These are phyloP conservation scores for Catunica adiposa DNA, from an alignment of 2,329 filamentous ascomycete genomes.

Conservation along the genomic window DNA sequence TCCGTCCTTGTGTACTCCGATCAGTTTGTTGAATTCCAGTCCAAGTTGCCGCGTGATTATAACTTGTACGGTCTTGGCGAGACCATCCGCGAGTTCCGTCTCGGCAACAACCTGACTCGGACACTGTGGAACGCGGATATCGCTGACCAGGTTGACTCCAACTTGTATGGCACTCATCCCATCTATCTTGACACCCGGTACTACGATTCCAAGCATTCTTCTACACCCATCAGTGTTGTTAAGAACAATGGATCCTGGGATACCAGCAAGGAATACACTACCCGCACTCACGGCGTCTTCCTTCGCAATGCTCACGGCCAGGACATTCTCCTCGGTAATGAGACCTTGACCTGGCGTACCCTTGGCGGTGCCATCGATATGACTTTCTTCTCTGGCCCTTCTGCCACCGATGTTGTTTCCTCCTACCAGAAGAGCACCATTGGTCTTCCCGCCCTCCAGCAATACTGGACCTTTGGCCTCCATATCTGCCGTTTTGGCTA, in stretches of 20 bases:
- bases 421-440: slow-evolving; percentile 51
- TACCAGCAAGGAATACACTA: slow-evolving; percentile 38
- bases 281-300: slow-evolving; percentile 61
- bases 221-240: slow-evolving; percentile 33
- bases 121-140: slow-evolving; percentile 48
- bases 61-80: slow-evolving; percentile 64
- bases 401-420: slow-evolving; percentile 48
- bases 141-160: slow-evolving; percentile 46
- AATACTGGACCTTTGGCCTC: slow-evolving; percentile 67
- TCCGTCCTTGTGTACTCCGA: slow-evolving; percentile 55
- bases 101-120: slow-evolving; percentile 58
- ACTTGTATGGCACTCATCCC: slow-evolving; percentile 62
- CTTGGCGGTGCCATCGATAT: slow-evolving; percentile 64
- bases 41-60: slow-evolving; percentile 49
- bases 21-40: slow-evolving; percentile 58
- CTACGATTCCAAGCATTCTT: slow-evolving; percentile 34
- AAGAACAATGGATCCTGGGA: slow-evolving; percentile 20
- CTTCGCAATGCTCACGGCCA: slow-evolving; percentile 61
- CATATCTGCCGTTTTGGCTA: slow-evolving; percentile 69
- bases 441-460: slow-evolving; percentile 60
- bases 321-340: slow-evolving; percentile 48
- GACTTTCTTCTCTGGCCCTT: slow-evolving; percentile 63
- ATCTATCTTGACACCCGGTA: slow-evolving; percentile 70
- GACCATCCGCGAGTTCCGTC: slow-evolving; percentile 50
- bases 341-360: slow-evolving; percentile 54